phyloP scores from a whole-genome alignment of 306 rosid genomes.

The Pyrus bretschneideri region DNA sequence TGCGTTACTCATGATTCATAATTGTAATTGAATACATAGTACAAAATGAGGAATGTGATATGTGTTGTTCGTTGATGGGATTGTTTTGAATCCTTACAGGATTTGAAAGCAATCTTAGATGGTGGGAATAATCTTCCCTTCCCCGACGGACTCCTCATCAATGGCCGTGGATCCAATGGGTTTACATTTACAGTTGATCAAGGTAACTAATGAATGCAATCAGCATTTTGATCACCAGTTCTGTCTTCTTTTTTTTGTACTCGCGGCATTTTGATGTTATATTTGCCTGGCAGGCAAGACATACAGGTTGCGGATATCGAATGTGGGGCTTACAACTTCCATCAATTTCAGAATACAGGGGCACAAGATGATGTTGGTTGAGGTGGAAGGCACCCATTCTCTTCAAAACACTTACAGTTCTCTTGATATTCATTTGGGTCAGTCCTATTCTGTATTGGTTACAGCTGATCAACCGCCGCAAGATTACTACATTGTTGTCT shows the following conservation, averaged over 20 bases:
- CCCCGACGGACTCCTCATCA: constrained; percentile 79
- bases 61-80: not conserved
- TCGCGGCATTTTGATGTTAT: not conserved
- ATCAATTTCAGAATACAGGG: constrained; percentile 84
- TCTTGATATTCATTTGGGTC: constrained; percentile 83
- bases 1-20: not conserved
- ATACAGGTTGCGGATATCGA: constrained; percentile 71
- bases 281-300: constrained; percentile 56
- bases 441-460: constrained; percentile 65
- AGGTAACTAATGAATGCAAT: constrained; percentile 25
- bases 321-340: constrained; percentile 70
- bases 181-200: constrained; percentile 63
- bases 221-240: not conserved
- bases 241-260: not conserved
- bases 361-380: constrained; percentile 67
- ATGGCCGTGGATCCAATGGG: constrained; percentile 62
- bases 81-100: constrained; percentile 32
- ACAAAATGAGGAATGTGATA: not conserved
- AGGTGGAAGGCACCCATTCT: constrained; percentile 87
- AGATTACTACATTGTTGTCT: constrained; percentile 63
- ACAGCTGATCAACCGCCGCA: constrained; percentile 71
- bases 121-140: constrained; percentile 72
- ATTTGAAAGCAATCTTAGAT: constrained; percentile 70
- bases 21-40: not conserved
- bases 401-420: constrained; percentile 72